Percentiles rank a stretch among this genome's conserved stretches.
These are phyloP conservation scores for Tuber calosporum DNA, from an alignment of 495 filamentous ascomycete species.

Conservation along the genomic window DNA sequence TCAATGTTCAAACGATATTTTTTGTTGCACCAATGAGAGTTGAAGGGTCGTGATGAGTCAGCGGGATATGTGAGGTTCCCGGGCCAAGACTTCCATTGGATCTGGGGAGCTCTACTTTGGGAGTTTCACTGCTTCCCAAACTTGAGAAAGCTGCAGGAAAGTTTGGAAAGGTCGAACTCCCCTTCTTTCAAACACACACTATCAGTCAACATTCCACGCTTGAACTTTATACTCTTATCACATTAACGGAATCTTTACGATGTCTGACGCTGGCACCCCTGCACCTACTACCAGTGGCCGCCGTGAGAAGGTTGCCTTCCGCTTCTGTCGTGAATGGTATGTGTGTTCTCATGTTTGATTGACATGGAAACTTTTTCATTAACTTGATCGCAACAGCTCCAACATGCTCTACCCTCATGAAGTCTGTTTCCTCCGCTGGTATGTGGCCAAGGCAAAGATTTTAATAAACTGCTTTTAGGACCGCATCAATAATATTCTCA, in stretches of 20 bases:
- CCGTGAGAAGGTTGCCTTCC: conserved; percentile 60
- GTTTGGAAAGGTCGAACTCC: conserved; percentile 1
- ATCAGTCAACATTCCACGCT: not conserved
- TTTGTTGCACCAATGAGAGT: conserved; percentile 2
- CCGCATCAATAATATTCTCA: conserved; percentile 54
- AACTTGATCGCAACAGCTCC: conserved; percentile 49
- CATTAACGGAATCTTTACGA: not conserved
- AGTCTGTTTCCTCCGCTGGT: conserved; percentile 54
- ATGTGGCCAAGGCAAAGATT: conserved; percentile 46
- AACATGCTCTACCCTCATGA: conserved; percentile 98
- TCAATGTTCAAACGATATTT: not conserved
- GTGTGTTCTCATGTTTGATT: conserved; percentile 13
- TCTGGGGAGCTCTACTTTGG: not conserved
- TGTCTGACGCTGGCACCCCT: conserved; percentile 39
- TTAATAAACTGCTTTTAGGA: conserved; percentile 17
- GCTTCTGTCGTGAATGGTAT: conserved; percentile 93
- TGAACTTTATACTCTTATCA: not conserved
- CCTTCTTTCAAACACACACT: conserved; percentile 5
- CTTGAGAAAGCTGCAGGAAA: not conserved
- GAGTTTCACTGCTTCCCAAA: not conserved
- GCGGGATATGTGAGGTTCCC: not conserved
- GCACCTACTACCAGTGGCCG: conserved; percentile 28
- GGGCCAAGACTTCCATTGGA: not conserved
- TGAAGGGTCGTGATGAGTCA: conserved; percentile 33
- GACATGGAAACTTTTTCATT: conserved; percentile 11